These are phyloP conservation scores for Trichoderma cornu-damae DNA, from an alignment of 2,329 filamentous ascomycete species.

Conservation along the genomic window DNA sequence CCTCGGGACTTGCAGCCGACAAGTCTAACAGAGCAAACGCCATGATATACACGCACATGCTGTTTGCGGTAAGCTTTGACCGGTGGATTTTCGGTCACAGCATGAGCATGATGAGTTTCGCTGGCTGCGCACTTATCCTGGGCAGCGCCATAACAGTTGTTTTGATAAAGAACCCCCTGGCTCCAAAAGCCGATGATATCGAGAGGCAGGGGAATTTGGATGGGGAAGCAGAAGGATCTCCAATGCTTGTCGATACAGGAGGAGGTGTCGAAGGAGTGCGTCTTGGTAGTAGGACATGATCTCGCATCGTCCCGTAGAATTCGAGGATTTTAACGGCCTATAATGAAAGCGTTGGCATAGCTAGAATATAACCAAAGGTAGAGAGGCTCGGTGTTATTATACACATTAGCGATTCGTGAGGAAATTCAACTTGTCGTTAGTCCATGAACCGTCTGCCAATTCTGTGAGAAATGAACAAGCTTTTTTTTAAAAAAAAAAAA, in stretches of 20 bases:
- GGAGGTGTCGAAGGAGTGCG: conserved; percentile 25
- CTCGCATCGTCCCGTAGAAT: background rate
- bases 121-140: conserved; percentile 49
- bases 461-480: too few species aligned
- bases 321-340: background rate
- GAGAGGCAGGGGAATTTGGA: conserved; percentile 31
- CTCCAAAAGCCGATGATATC: conserved; percentile 30
- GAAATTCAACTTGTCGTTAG: too few species aligned
- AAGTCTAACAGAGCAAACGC: conserved; percentile 55
- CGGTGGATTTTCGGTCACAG: conserved; percentile 47
- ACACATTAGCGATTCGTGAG: too few species aligned
- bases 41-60: conserved; percentile 55
- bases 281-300: conserved; percentile 11
- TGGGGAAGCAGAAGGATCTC: conserved; percentile 35
- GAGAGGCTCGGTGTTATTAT: too few species aligned
- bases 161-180: conserved; percentile 38
- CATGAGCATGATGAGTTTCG: conserved; percentile 46
- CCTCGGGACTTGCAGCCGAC: conserved; percentile 67
- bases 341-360: background rate
- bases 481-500: too few species aligned
- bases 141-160: conserved; percentile 50
- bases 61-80: conserved; percentile 51
- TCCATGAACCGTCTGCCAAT: too few species aligned
- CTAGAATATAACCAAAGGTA: too few species aligned
- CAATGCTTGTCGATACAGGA: conserved; percentile 37